Evolutionary conservation across 2,329 filamentous ascomycete species (phyloP).

Genomic region (Paecilomyces niveus): DNA sequence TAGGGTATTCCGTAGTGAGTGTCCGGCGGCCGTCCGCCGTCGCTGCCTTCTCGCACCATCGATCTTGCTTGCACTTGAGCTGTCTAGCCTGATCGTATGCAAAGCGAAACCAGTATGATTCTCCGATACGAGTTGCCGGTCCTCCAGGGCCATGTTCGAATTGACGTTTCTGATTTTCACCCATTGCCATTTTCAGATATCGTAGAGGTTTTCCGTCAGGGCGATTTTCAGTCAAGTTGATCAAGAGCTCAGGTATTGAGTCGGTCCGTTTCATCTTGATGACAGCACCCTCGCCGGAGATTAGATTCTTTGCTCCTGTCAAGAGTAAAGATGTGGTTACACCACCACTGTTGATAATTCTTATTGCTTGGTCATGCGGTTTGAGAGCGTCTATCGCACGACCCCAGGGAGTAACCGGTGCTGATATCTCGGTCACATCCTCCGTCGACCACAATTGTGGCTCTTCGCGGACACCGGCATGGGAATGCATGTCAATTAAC

Average conservation of each 20-base stretch:
- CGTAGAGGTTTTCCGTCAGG: constrained; percentile 28
- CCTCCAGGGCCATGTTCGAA: constrained; percentile 43
- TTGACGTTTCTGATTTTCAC: constrained; percentile 57
- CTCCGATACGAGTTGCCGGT: constrained; percentile 50
- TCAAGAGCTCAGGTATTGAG: constrained; percentile 50
- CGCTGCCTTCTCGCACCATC: constrained; percentile 58
- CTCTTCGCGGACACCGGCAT: constrained; percentile 54
- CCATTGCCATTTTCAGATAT: constrained; percentile 72
- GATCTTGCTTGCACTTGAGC: constrained; percentile 54
- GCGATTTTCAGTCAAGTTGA: neutral
- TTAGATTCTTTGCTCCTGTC: constrained; percentile 62
- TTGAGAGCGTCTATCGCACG: constrained; percentile 59
- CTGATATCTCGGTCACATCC: constrained; percentile 7
- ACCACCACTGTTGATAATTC: constrained; percentile 5
- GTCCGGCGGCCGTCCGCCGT: neutral
- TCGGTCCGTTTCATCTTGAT: constrained; percentile 47
- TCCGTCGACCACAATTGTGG: constrained; percentile 47
- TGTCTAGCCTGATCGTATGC: constrained; percentile 57
- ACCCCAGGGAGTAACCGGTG: constrained; percentile 45
- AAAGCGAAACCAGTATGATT: constrained; percentile 62
- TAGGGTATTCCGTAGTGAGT: constrained; percentile 50
- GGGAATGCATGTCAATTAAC: constrained; percentile 65
- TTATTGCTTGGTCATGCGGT: constrained; percentile 55
- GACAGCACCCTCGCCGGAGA: constrained; percentile 61
- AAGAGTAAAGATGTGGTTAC: constrained; percentile 40